phyloP scores from a whole-genome alignment of 371 early-diverging fungal species.

The Conidiobolus incongruus region DNA sequence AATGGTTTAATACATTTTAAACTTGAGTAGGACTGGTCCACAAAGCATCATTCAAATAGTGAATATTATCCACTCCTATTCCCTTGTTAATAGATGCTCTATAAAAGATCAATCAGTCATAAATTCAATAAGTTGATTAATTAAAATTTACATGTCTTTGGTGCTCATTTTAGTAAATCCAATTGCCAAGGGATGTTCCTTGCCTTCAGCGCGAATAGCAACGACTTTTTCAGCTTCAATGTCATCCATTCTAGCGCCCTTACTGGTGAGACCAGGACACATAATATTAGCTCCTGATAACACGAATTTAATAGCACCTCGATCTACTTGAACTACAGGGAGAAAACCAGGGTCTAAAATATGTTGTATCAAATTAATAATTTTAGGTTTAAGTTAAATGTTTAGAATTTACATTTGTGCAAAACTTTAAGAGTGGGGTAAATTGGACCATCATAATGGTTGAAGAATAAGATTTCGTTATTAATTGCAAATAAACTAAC shows the following conservation, averaged over 20 bases:
- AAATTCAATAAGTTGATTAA: not conserved
- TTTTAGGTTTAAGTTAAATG: too few relatives aligned
- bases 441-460: conserved; percentile 81
- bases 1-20: too few relatives aligned
- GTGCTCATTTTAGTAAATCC: conserved; percentile 77
- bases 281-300: conserved; percentile 92
- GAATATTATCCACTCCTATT: conserved; percentile 73
- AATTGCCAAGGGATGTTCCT: conserved; percentile 80
- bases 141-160: conserved; percentile 58
- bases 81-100: conserved; percentile 76
- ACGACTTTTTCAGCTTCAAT: conserved; percentile 58
- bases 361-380: too few relatives aligned
- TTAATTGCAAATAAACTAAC: conserved; percentile 62
- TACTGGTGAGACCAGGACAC: conserved; percentile 93
- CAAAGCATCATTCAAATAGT: conserved; percentile 67
- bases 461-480: conserved; percentile 72
- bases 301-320: conserved; percentile 94
- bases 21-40: too few relatives aligned
- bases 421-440: conserved; percentile 68
- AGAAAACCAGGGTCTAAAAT: conserved; percentile 75
- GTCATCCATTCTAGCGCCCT: conserved; percentile 67
- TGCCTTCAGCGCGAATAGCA: conserved; percentile 89
- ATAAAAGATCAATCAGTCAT: conserved; percentile 4
- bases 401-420: conserved; percentile 51
- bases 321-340: conserved; percentile 80